A percentile compares a stretch with the other conserved stretches of the same genome.
Evolutionary conservation across 352 stramenopile genomes (phyloP).

Genomic region (Phytopythium aichiense): DNA sequence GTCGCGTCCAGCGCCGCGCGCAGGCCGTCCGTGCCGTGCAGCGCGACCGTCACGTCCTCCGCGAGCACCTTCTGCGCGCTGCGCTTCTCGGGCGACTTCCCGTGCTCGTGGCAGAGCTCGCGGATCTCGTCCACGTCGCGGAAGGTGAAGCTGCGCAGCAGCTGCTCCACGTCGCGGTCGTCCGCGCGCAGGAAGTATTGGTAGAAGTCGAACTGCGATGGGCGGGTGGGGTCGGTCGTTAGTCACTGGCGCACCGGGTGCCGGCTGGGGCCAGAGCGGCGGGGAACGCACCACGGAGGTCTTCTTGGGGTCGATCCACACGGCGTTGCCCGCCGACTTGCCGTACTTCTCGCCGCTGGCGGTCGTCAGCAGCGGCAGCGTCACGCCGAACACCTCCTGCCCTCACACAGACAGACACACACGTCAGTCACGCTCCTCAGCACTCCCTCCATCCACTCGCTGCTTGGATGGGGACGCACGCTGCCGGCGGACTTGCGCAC

Average conservation of each 20-base stretch:
- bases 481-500: slow-evolving; percentile 87
- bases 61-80: slow-evolving; percentile 64
- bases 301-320: slow-evolving; percentile 96
- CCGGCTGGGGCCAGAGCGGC: slow-evolving; percentile 17
- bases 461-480: slow-evolving; percentile 15
- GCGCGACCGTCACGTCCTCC: slow-evolving; percentile 86
- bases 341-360: slow-evolving; percentile 98
- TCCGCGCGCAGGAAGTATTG: slow-evolving; percentile 89
- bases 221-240: slow-evolving; percentile 5
- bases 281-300: slow-evolving; percentile 91
- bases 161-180: slow-evolving; percentile 92
- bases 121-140: slow-evolving; percentile 91
- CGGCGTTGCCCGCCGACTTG: slow-evolving; percentile 97
- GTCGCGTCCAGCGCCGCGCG: slow-evolving; percentile 55
- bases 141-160: slow-evolving; percentile 99
- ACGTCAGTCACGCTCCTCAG: neutral
- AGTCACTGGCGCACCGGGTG: slow-evolving; percentile 18
- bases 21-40: slow-evolving; percentile 91
- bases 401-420: neutral
- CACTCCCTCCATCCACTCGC: no score
- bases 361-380: slow-evolving; percentile 96
- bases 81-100: slow-evolving; percentile 77
- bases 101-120: slow-evolving; percentile 78
- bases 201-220: slow-evolving; percentile 88
- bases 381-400: slow-evolving; percentile 92